phyloP scores from a whole-genome alignment of 495 filamentous ascomycete genomes.

The Neurospora terricola region DNA sequence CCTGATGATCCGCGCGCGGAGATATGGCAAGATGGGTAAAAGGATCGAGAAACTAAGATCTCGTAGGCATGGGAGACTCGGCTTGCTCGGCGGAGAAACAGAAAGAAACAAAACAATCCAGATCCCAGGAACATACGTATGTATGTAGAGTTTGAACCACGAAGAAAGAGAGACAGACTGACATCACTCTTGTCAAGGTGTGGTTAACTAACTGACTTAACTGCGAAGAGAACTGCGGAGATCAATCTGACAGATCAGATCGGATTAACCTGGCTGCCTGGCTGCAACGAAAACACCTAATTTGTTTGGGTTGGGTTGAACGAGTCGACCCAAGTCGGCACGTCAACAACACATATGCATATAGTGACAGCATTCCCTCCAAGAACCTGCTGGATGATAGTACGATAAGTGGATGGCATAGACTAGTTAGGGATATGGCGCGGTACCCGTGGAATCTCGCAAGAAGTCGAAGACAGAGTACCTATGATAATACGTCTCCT shows the following conservation, averaged over 20 bases:
- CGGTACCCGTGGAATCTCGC: neutral
- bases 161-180: neutral
- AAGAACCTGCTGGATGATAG: neutral
- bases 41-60: neutral
- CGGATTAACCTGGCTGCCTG: neutral
- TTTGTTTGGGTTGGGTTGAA: neutral
- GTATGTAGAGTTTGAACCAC: too few relatives aligned
- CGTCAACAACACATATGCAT: neutral
- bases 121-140: too few relatives aligned
- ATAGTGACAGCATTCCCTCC: neutral
- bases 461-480: too few relatives aligned
- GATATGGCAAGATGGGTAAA: too few relatives aligned
- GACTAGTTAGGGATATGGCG: neutral
- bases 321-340: neutral
- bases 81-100: neutral
- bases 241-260: neutral
- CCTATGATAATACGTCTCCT: too few relatives aligned
- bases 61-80: neutral
- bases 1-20: neutral
- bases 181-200: neutral
- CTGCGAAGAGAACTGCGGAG: neutral
- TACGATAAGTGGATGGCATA: neutral
- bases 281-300: neutral
- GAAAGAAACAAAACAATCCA: neutral
- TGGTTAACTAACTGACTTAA: neutral